Evolutionary conservation across 352 stramenopile genomes (phyloP).

Genomic region (Blastocystis sp.): DNA sequence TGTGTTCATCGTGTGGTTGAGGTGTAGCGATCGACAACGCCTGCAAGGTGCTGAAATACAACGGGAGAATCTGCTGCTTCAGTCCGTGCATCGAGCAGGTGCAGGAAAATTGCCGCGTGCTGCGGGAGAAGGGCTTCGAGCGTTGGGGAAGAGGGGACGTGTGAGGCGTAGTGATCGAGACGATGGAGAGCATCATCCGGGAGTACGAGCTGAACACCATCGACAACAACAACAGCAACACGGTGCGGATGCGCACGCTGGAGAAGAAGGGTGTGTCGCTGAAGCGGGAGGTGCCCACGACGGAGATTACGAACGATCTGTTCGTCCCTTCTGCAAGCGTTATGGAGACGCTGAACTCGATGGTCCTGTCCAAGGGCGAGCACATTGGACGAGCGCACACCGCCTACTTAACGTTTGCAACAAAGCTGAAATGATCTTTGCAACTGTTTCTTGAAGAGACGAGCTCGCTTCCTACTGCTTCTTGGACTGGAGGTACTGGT

Average conservation of each 20-base stretch:
- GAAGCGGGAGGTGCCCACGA: not conserved
- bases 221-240: conserved; percentile 67
- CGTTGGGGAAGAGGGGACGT: not conserved
- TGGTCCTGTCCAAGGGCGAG: conserved; percentile 53
- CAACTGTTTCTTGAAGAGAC: not conserved
- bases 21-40: conserved; percentile 84
- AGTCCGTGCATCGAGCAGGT: conserved; percentile 98
- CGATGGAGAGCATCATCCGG: conserved; percentile 70
- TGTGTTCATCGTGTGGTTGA: not conserved
- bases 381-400: conserved; percentile 67
- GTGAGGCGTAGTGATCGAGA: conserved; percentile 70
- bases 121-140: conserved; percentile 80
- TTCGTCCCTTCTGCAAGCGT: conserved; percentile 57
- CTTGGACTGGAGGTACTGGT: conserved; percentile 39
- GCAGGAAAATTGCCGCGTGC: conserved; percentile 80
- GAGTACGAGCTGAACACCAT: conserved; percentile 69
- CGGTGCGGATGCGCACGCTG: not conserved
- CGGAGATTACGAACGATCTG: conserved; percentile 21
- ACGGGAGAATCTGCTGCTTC: conserved; percentile 89
- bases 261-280: not conserved
- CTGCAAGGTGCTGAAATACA: conserved; percentile 84
- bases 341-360: not conserved
- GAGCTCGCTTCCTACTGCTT: not conserved
- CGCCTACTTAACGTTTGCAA: conserved; percentile 66
- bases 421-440: conserved; percentile 42